A percentile compares a stretch with the other conserved stretches of the same genome.
Evolutionary conservation across 345 rosid genomes (phyloP).

Genomic region (Microcos paniculata): DNA sequence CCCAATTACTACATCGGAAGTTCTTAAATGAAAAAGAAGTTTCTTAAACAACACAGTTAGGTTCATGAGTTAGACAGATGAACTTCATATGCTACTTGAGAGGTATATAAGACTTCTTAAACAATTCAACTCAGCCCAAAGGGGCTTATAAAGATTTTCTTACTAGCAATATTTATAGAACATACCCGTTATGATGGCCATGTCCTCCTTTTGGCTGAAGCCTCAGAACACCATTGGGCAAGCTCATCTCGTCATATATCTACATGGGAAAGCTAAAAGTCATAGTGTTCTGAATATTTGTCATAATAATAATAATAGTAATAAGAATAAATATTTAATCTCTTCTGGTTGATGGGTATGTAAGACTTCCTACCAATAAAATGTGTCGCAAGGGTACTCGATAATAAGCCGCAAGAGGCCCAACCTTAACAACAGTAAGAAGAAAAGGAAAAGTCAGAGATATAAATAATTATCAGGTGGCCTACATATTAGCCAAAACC

Average conservation of each 20-base stretch:
- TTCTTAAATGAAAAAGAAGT: background rate
- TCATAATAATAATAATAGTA: background rate
- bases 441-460: constrained; percentile 12
- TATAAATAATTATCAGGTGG: background rate
- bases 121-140: background rate
- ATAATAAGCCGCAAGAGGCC: constrained; percentile 88
- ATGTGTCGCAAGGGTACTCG: constrained; percentile 88
- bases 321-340: background rate
- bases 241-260: constrained; percentile 86
- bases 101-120: background rate
- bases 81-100: background rate
- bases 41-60: background rate
- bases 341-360: background rate
- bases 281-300: background rate
- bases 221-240: constrained; percentile 88
- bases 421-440: constrained; percentile 52
- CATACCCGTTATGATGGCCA: constrained; percentile 90
- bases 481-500: background rate
- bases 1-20: background rate
- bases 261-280: constrained; percentile 28
- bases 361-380: constrained; percentile 51
- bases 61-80: background rate
- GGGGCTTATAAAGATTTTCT: background rate
- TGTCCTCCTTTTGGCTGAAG: constrained; percentile 88
- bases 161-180: background rate